Evolutionary conservation across 345 rosid genomes (phyloP), one percentile per base, ranked within the genome.

Genomic region (Populus nigra): DNA sequence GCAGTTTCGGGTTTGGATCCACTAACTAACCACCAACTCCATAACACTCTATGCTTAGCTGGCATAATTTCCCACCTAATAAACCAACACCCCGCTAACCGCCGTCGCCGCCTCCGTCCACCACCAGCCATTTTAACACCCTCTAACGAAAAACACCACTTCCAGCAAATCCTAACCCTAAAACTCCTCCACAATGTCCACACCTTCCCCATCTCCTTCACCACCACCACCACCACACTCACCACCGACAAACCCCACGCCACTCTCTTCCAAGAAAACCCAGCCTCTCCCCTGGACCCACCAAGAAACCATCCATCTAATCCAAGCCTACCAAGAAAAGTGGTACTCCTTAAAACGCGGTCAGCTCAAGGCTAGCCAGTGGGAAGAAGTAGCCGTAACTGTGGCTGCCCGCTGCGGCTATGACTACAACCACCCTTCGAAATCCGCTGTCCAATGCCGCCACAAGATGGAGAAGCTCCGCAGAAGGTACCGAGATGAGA

Each of bases 391-490:
- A 33, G 90, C 94, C 75, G 88, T 61, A 23, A 73, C 87, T 61
- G 91, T 90, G 77, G 90, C 93, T 29, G 82, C 81, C 69, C 91
- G 91, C 73, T 89, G 94, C 83, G 89, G 90, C 84, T 86, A 84
- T 80, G 88, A 87, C 63, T 69, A 76, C 83, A 59, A 77, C 53
- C 86, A 83, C 22, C 72, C 84, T 33, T 69, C 81, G 0, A 87
- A 90, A 75, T 77, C 97, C 71, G 65, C 91, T 59, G 77, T 87
- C 63, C 95, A 92, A 86, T 93, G 93, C 83, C 87, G 93, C 65
- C 97, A 89, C 87, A 88, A 92, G 91, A 93, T 93, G 86, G 95
- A 93, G 88, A 93, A 92, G 88, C 86, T 93, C 80, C 92, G 95
- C 41, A 84, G 88, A 55, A 88, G 92, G 61, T 87, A 86, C 87